These are phyloP conservation scores for Debaryomyces tyrocola DNA, from an alignment of 805 yeast species.

Conservation along the genomic window DNA sequence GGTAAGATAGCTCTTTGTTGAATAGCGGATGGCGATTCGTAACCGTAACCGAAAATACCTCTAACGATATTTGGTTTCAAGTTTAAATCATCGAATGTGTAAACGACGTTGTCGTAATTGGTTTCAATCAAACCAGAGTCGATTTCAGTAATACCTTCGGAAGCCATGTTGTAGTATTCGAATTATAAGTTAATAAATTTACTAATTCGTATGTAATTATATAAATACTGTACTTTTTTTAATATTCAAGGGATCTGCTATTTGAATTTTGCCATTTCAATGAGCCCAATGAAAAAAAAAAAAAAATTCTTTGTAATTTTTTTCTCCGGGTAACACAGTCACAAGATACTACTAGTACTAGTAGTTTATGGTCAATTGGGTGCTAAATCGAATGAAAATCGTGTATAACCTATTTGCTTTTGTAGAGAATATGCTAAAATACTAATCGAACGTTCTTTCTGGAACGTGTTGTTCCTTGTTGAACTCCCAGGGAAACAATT, in stretches of 20 bases:
- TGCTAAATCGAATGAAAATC: no score
- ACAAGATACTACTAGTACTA: not conserved
- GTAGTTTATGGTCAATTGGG: no score
- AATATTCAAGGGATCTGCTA: not conserved
- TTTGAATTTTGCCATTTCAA: not conserved
- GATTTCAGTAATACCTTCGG: conserved; percentile 76
- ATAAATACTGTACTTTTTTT: conserved; percentile 1
- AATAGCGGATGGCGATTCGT: conserved; percentile 79
- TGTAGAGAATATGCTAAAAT: no score
- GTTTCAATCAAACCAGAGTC: conserved; percentile 84
- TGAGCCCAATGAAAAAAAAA: conserved; percentile 2
- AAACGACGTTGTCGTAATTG: conserved; percentile 89
- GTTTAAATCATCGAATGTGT: conserved; percentile 72
- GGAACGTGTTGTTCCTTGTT: conserved; percentile 14
- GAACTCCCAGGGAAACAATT: conserved; percentile 41
- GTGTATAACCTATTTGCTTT: no score
- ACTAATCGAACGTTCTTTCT: conserved; percentile 24
- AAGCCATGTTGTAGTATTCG: conserved; percentile 36
- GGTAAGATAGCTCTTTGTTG: conserved; percentile 80
- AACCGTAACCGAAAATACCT: conserved; percentile 81
- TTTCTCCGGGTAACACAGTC: conserved; percentile 10
- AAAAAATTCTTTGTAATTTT: conserved; percentile 12
- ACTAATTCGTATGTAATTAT: not conserved
- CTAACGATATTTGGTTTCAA: conserved; percentile 71
- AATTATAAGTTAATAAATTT: conserved; percentile 1